phyloP scores from a whole-genome alignment of 2,329 filamentous ascomycete genomes.

The Calonectria multiphialidica region DNA sequence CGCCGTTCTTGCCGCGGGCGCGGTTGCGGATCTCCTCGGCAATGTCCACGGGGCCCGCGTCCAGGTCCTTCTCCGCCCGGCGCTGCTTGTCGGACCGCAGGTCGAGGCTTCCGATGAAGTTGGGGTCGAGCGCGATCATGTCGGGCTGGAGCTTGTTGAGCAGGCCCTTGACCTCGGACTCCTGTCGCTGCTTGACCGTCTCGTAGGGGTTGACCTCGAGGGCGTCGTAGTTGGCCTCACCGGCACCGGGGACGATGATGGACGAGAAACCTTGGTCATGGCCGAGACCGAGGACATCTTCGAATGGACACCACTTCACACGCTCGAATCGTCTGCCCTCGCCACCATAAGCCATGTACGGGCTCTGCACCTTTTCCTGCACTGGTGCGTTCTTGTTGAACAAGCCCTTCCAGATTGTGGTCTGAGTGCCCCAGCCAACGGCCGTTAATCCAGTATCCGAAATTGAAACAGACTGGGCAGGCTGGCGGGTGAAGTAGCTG shows the following conservation, averaged over 20 bases:
- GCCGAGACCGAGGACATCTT: slow-evolving; percentile 89
- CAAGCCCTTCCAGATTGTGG: slow-evolving; percentile 91
- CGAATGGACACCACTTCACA: slow-evolving; percentile 92
- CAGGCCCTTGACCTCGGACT: slow-evolving; percentile 88
- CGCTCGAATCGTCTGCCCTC: slow-evolving; percentile 85
- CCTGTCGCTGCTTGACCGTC: slow-evolving; percentile 90
- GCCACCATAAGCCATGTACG: slow-evolving; percentile 94
- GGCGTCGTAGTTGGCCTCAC: slow-evolving; percentile 96
- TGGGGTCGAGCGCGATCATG: slow-evolving; percentile 95
- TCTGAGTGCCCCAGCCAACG: slow-evolving; percentile 90
- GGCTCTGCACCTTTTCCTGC: slow-evolving; percentile 85
- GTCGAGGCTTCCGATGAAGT: slow-evolving; percentile 91
- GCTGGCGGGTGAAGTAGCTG: slow-evolving; percentile 86
- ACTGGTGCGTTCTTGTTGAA: slow-evolving; percentile 80
- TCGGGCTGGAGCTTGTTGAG: slow-evolving; percentile 96
- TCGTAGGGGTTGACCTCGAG: slow-evolving; percentile 97
- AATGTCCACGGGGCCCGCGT: slow-evolving; percentile 71
- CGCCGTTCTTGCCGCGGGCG: slow-evolving; percentile 90
- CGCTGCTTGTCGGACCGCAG: slow-evolving; percentile 82
- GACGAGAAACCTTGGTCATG: slow-evolving; percentile 91
- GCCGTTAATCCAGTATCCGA: slow-evolving; percentile 90
- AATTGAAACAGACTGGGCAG: slow-evolving; percentile 86
- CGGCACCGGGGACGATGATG: slow-evolving; percentile 92
- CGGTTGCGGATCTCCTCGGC: slow-evolving; percentile 78
- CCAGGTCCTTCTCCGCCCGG: slow-evolving; percentile 82